Conservation (phyloP, 345 rosid genomes). For the Arabidopsis arenosa region DNA sequence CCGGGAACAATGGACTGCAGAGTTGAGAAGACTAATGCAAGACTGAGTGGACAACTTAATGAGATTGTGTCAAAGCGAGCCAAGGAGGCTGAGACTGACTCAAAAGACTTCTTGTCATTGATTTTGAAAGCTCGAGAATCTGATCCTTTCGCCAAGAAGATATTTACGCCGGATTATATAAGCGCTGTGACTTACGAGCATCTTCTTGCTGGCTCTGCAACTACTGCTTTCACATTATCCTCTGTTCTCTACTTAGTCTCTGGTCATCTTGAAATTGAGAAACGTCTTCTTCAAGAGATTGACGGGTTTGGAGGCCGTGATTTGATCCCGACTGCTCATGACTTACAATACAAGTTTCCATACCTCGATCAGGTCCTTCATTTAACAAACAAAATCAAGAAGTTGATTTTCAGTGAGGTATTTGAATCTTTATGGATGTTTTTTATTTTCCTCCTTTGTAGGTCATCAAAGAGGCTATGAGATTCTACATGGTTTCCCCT, state of each 20-base stretch:
- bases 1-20: slow-evolving; percentile 92
- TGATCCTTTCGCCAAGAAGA: slow-evolving; percentile 51
- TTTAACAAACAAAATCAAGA: no score
- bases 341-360: slow-evolving; percentile 74
- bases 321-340: slow-evolving; percentile 61
- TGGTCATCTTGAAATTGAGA: slow-evolving; percentile 75
- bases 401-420: no score
- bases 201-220: slow-evolving; percentile 90
- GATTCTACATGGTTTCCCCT: slow-evolving; percentile 82
- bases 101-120: slow-evolving; percentile 80
- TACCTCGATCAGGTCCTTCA: slow-evolving; percentile 73
- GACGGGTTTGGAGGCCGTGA: slow-evolving; percentile 69
- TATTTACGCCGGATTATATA: slow-evolving; percentile 69
- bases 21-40: slow-evolving; percentile 63
- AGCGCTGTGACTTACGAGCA: slow-evolving; percentile 94
- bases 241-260: slow-evolving; percentile 71
- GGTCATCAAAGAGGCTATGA: slow-evolving; percentile 92
- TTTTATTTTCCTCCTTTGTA: slow-evolving; percentile 35
- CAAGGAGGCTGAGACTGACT: slow-evolving; percentile 52
- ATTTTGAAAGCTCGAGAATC: slow-evolving; percentile 74
- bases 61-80: slow-evolving; percentile 77
- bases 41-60: slow-evolving; percentile 62
- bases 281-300: slow-evolving; percentile 70
- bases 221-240: slow-evolving; percentile 84
- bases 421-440: background rate